Base-by-base conservation (phyloP, 768 basidiomycete species). In the Kwoniella dejecticola region DNA sequence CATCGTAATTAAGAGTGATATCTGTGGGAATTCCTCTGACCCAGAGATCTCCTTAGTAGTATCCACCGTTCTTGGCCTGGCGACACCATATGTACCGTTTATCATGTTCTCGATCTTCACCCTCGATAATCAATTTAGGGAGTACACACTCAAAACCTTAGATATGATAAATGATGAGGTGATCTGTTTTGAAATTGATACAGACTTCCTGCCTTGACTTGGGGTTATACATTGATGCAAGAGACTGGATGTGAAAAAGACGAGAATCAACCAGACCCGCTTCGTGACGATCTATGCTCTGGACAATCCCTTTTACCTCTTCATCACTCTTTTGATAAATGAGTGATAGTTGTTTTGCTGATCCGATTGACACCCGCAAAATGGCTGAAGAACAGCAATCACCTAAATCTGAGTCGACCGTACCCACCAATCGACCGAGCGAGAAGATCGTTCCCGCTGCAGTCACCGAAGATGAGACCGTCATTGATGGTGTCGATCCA, bases 401-500 rank as follows among this genome's bases (percentile, higher is more conserved):
- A 33, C 27, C 48, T n/a, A 26, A 31, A 31, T n/a, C 17, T 11
- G 48, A 33, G 13, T 30, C 48, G 30, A 29, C 24, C 21, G 15
- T 15, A 30, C 11, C 27, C 27, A 50, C 27, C n/a, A 47, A 23
- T 15, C 15, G 19, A 19, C 27, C 21, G 27, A 50, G 33, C 23
- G 48, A 50, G n/a, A 50, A 50, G 30, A 19, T 33, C 30, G 21
- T 50, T 11, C 48, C 48, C 8, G 48, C 48, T 50, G 30, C 48
- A 17, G 17, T 31, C 15, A 17, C 24, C 15, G 62, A 68, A 45
- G 67, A 64, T 19, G 62, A 70, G 19, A 59, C 62, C 17, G 68
- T 50, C n/a, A 70, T 70, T 40, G 68, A 70, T 46, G 68, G 68
- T 15, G 62, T 72, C 7, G 68, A 69, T 56, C 70, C 70, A 2